Evolutionary conservation across 306 rosid species (phyloP), one percentile per base, ranked within the genome.

Genomic region (Rosa persica): DNA sequence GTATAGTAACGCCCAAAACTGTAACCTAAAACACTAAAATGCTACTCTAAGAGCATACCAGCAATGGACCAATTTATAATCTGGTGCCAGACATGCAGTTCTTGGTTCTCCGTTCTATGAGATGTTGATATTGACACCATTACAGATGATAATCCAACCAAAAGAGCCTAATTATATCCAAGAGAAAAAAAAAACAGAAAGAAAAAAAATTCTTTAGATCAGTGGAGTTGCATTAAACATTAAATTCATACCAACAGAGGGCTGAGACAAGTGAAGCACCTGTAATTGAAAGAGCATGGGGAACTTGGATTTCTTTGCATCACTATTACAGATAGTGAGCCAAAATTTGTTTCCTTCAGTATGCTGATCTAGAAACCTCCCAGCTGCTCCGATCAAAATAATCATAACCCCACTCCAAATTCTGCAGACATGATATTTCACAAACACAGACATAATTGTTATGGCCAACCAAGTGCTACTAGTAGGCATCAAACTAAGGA

Each of bases 91-190:
- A 81, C 89, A 74, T 72, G 97, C 79, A 93, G 82, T 83, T 93
- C 92, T 57, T 39, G 94, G 68, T 89, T 93, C 73, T 91, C 84
- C 25, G 93, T 85, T 84, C 98, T 86, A 80, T 93, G 94, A 79
- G 93, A 73, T 19, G 98, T 93, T 84, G 98, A 87, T 78, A 93
- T 75, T 16, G 87, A 90, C 81, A 93, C 98, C 98, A 91, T 93
- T 48, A 87, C 44, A 2, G 94, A 91, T 42, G 98, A 88, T 73
- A 93, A 81, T 20, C 88, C 94, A 76, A 93, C 97, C 89, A 91
- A 87, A 79, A 93, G 84, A 64, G 84, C 90, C 98, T 93, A 73
- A 74, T 61, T 43, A 30, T 19, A 52, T 48, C 71, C 74, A 44
- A 74, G 12, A 34, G 69, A 30, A 5, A 67, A 8, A 17, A 20